Percentiles rank a stretch among this genome's conserved stretches.
phyloP scores from a whole-genome alignment of 345 rosid genomes.

The Lepidium sativum region DNA sequence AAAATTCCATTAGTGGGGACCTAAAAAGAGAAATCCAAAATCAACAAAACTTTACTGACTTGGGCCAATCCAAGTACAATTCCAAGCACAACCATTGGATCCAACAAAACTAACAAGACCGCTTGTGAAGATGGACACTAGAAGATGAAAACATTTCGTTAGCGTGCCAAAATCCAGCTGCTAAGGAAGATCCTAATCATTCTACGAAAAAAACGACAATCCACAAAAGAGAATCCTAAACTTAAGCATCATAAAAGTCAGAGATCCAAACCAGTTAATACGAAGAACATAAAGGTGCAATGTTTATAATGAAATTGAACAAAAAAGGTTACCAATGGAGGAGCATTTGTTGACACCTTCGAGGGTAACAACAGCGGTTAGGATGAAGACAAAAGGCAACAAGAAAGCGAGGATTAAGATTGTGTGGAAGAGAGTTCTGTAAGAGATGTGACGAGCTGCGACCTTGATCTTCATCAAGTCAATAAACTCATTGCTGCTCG shows the following conservation, averaged over 20 bases:
- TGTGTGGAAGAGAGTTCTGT: slow-evolving; percentile 90
- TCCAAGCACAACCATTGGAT: background rate
- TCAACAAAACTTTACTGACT: slow-evolving; percentile 4
- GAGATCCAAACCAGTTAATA: slow-evolving; percentile 4
- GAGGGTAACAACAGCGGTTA: slow-evolving; percentile 96
- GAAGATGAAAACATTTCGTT: background rate
- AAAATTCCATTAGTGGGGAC: slow-evolving; percentile 19
- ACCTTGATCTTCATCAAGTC: slow-evolving; percentile 99
- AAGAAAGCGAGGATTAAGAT: slow-evolving; percentile 93
- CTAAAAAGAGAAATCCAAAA: slow-evolving; percentile 22
- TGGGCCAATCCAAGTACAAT: slow-evolving; percentile 18
- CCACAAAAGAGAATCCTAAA: background rate
- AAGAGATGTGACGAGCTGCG: slow-evolving; percentile 99
- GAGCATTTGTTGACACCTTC: slow-evolving; percentile 99
- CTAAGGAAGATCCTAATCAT: background rate
- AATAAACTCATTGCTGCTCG: slow-evolving; percentile 96
- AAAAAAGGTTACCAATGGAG: slow-evolving; percentile 62
- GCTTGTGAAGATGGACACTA: background rate
- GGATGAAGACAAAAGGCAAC: slow-evolving; percentile 97
- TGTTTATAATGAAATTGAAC: background rate
- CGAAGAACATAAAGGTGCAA: background rate
- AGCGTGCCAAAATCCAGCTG: background rate
- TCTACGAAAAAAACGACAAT: background rate
- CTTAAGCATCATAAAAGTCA: background rate
- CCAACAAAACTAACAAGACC: background rate